Percentiles rank a stretch among this genome's conserved stretches.
Evolutionary conservation across 2,329 filamentous ascomycete genomes (phyloP).

Genomic region (Aspergillus caelatus): DNA sequence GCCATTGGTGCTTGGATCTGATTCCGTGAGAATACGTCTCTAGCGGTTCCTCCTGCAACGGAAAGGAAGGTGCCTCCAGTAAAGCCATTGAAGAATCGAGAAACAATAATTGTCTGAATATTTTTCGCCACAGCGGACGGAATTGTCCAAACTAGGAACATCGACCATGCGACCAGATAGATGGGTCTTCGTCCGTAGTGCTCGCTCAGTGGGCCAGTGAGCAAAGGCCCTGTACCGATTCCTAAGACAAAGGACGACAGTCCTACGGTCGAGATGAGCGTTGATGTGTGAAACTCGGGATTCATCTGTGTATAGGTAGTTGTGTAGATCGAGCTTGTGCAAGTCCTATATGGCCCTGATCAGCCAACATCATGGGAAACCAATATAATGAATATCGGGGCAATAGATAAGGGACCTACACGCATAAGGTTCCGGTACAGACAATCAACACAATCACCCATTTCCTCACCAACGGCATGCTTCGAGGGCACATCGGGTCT

Average conservation of each 20-base stretch:
- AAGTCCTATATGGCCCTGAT: neutral
- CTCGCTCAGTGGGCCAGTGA: conserved; percentile 33
- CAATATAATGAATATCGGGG: neutral
- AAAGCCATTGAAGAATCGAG: neutral
- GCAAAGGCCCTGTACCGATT: neutral
- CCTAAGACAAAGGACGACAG: neutral
- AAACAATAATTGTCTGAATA: neutral
- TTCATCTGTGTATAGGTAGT: neutral
- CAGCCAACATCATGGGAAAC: neutral
- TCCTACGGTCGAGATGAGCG: neutral
- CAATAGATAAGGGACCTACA: neutral
- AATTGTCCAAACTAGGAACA: conserved; percentile 65
- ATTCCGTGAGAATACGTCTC: neutral
- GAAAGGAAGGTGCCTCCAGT: neutral
- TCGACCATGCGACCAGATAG: conserved; percentile 70
- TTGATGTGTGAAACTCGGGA: neutral
- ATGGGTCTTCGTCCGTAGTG: conserved; percentile 81
- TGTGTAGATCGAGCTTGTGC: neutral
- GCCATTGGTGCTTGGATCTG: conserved; percentile 1
- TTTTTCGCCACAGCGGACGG: neutral
- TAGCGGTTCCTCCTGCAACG: neutral
- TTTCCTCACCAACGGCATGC: neutral
- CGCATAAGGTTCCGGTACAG: neutral
- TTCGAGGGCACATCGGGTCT: neutral
- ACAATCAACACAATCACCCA: neutral